Conservation (phyloP, 495 filamentous ascomycete genomes). For the Paragyromitra xinjiangensis region DNA sequence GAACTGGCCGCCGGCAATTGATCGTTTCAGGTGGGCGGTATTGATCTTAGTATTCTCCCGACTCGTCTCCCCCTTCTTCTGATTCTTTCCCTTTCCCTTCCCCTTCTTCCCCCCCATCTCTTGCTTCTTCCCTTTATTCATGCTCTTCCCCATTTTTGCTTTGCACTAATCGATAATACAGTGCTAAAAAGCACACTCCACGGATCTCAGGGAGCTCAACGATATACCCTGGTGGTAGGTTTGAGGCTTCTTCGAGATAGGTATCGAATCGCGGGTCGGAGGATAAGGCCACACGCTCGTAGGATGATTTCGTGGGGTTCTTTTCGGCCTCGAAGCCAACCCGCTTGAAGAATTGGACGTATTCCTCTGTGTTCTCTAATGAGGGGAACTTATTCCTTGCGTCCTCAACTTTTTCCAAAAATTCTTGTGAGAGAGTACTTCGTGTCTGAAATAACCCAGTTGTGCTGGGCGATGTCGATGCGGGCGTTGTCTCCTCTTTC, state of each 20-base stretch:
- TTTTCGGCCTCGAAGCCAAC: neutral
- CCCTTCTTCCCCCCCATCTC: neutral
- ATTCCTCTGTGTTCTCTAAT: neutral
- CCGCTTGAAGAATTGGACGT: neutral
- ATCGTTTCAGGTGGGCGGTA: neutral
- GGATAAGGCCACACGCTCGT: neutral
- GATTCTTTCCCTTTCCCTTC: neutral
- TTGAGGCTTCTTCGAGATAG: neutral
- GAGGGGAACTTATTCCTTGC: neutral
- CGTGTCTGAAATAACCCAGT: too few relatives aligned
- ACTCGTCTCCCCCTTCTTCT: neutral
- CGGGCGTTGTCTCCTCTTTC: too few relatives aligned
- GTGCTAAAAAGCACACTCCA: conserved; percentile 1
- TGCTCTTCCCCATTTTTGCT: neutral
- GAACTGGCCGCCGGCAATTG: conserved; percentile 4
- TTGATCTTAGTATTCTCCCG: neutral
- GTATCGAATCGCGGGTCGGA: neutral
- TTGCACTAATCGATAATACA: neutral
- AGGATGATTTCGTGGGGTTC: neutral
- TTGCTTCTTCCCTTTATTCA: neutral
- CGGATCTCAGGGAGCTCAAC: neutral
- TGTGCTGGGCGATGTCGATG: too few relatives aligned
- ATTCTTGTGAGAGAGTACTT: too few relatives aligned
- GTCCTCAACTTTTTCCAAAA: too few relatives aligned
- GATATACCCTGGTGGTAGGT: neutral